A percentile compares a stretch with the other conserved stretches of the same genome.
phyloP scores from a whole-genome alignment of 2,329 filamentous ascomycete species.

The Coccinonectria pachysandricola region DNA sequence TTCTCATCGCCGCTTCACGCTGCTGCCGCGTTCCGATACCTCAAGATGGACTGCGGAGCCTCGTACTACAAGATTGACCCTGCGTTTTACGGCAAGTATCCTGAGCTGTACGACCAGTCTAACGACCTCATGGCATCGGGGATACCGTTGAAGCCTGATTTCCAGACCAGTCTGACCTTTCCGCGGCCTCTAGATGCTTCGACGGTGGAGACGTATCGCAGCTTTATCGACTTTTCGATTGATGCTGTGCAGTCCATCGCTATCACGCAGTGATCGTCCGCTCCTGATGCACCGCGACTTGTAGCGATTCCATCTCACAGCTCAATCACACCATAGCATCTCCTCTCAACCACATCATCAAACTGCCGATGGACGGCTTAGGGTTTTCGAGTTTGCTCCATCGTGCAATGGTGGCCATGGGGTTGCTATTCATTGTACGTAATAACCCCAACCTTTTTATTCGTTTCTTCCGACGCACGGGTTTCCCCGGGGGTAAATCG shows the following conservation, averaged over 20 bases:
- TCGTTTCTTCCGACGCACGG: too few species aligned
- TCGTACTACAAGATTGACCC: slow-evolving; percentile 24
- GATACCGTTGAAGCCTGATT: slow-evolving; percentile 19
- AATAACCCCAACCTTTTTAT: too few species aligned
- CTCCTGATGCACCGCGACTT: too few species aligned
- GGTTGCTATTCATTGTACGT: too few species aligned
- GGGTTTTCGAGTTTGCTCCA: too few species aligned
- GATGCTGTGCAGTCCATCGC: slow-evolving; percentile 16
- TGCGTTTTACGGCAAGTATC: slow-evolving; percentile 22
- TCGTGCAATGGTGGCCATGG: too few species aligned
- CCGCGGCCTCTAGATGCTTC: slow-evolving; percentile 18
- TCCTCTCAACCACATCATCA: too few species aligned
- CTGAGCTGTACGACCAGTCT: slow-evolving; percentile 19
- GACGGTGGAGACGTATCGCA: slow-evolving; percentile 22
- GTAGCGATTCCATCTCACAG: too few species aligned
- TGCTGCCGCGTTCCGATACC: slow-evolving; percentile 14
- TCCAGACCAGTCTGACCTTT: slow-evolving; percentile 20
- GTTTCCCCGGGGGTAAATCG: too few species aligned
- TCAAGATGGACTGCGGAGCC: slow-evolving; percentile 24
- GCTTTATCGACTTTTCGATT: slow-evolving; percentile 23
- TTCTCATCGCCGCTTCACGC: slow-evolving; percentile 17
- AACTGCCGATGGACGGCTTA: too few species aligned
- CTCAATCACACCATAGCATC: too few species aligned
- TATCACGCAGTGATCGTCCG: background rate
- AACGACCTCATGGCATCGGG: slow-evolving; percentile 18